phyloP scores from a whole-genome alignment of 768 basidiomycete species.

The Tylopilus sp. region DNA sequence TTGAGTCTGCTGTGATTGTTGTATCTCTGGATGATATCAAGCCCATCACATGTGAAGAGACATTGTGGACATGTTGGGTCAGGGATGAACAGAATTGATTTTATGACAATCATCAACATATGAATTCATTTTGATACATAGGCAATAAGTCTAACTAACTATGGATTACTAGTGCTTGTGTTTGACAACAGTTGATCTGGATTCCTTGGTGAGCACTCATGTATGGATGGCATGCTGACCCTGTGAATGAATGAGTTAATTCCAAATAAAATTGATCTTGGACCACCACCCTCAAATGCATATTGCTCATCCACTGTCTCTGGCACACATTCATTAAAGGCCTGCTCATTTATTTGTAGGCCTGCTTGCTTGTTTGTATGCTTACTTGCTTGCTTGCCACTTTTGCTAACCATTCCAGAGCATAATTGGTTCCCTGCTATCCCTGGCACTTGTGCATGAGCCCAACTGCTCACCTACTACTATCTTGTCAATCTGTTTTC shows the following conservation, averaged over 20 bases:
- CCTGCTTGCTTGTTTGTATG: no score
- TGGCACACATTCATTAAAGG: no score
- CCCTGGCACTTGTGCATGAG: no score
- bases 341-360: no score
- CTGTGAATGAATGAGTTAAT: conserved; percentile 94
- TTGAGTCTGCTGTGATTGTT: conserved; percentile 88
- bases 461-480: no score
- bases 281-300: no score
- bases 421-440: no score
- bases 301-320: no score
- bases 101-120: conserved; percentile 96
- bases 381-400: no score
- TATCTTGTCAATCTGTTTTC: no score
- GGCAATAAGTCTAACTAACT: neutral
- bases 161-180: conserved; percentile 67
- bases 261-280: conserved; percentile 71
- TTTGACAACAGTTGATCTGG: conserved; percentile 94
- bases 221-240: conserved; percentile 94
- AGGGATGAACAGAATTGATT: conserved; percentile 89
- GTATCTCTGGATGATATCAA: conserved; percentile 80
- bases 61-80: conserved; percentile 84
- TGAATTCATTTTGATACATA: conserved; percentile 19
- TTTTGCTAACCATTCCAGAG: no score
- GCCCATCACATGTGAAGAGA: conserved; percentile 78
- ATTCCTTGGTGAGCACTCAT: conserved; percentile 86